These are phyloP conservation scores for Physcia stellaris DNA, from an alignment of 495 filamentous ascomycete genomes.

Conservation along the genomic window DNA sequence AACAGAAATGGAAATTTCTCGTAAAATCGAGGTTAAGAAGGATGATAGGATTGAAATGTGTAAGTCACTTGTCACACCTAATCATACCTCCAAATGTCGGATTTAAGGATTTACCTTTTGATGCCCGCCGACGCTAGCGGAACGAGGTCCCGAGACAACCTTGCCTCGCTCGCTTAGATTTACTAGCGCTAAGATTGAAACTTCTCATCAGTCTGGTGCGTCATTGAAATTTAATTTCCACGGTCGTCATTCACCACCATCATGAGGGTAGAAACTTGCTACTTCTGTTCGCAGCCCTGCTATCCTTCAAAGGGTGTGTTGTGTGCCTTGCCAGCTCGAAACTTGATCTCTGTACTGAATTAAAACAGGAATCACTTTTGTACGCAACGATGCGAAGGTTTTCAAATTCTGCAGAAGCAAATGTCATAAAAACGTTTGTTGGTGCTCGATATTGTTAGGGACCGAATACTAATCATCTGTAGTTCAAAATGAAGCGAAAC, in stretches of 20 bases:
- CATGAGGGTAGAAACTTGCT: constrained; percentile 63
- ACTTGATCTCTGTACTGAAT: not conserved
- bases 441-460: not conserved
- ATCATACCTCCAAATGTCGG: too few species aligned
- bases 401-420: constrained; percentile 73
- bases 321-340: not conserved
- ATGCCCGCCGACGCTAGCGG: too few species aligned
- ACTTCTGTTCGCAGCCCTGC: constrained; percentile 75
- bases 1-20: too few species aligned
- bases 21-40: too few species aligned
- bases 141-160: too few species aligned
- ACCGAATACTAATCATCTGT: constrained; percentile 2
- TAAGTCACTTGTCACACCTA: too few species aligned
- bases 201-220: too few species aligned
- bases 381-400: constrained; percentile 63
- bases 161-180: too few species aligned
- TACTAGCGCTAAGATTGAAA: too few species aligned
- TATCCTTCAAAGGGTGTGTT: constrained; percentile 60
- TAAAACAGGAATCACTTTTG: constrained; percentile 67
- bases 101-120: too few species aligned
- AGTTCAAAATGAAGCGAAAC: constrained; percentile 95
- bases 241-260: not conserved
- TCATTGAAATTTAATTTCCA: constrained; percentile 2
- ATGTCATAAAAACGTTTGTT: constrained; percentile 70
- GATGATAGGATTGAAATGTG: too few species aligned